phyloP scores from a whole-genome alignment of 345 rosid genomes.

The Eucalyptus sp. region DNA sequence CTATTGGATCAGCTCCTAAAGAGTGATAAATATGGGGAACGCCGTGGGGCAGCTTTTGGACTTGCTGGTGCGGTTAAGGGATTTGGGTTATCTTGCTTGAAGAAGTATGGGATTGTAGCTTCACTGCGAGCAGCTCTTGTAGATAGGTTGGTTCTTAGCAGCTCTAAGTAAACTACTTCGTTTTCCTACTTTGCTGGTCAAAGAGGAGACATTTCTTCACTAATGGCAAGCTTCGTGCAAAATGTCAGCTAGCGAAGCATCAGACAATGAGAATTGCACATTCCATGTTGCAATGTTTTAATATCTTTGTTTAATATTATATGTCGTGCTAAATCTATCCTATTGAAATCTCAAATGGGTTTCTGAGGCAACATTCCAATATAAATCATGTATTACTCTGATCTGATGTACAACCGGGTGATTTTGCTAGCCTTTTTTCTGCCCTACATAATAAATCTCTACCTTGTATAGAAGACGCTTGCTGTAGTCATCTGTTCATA shows the following conservation, averaged over 20 bases:
- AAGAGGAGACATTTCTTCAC: not conserved
- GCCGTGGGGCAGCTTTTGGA: slow-evolving; percentile 99
- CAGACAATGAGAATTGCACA: not conserved
- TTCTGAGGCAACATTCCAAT: not conserved
- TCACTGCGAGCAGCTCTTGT: slow-evolving; percentile 53
- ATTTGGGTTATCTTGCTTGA: slow-evolving; percentile 78
- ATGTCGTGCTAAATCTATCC: not conserved
- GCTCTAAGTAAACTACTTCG: not conserved
- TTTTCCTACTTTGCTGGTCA: not conserved
- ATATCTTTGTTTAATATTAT: not conserved
- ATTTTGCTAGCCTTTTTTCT: not conserved
- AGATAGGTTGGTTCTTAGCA: slow-evolving; percentile 48
- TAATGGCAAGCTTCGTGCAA: not conserved
- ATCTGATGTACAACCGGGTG: not conserved
- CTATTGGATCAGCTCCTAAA: slow-evolving; percentile 77
- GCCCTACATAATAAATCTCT: not conserved
- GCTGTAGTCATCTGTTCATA: not conserved
- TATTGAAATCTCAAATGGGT: not conserved
- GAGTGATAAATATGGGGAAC: slow-evolving; percentile 94
- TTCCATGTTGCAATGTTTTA: not conserved
- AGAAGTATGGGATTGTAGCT: slow-evolving; percentile 61
- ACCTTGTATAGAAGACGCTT: not conserved
- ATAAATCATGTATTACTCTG: not conserved
- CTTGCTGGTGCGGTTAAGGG: slow-evolving; percentile 93
- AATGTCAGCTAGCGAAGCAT: not conserved